phyloP scores from a whole-genome alignment of 176 grass and related monocot species.

The Raddia guianensis region DNA sequence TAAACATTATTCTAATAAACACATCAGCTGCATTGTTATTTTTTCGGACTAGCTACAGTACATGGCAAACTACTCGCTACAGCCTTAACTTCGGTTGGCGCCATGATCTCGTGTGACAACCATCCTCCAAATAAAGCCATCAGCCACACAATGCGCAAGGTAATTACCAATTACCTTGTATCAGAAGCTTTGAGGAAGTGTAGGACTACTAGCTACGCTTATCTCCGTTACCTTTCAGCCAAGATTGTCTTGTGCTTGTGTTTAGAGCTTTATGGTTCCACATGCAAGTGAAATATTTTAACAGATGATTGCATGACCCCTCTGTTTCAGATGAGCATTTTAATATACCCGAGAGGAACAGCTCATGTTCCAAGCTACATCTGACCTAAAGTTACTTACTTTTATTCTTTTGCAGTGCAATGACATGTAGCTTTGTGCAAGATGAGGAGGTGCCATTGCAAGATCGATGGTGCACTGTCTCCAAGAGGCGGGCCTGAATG shows the following conservation, averaged over 20 bases:
- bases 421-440: not conserved
- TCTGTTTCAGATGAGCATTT: not conserved
- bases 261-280: not conserved
- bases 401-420: constrained; percentile 17
- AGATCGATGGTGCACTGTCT: constrained; percentile 38
- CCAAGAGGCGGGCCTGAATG: constrained; percentile 26
- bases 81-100: too few relatives aligned
- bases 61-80: too few relatives aligned
- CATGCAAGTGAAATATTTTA: not conserved
- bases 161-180: too few relatives aligned
- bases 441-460: constrained; percentile 28
- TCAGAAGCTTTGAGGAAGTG: not conserved
- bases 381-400: constrained; percentile 29
- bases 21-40: too few relatives aligned
- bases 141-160: too few relatives aligned
- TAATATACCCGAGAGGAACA: constrained; percentile 13
- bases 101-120: too few relatives aligned
- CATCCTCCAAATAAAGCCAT: too few relatives aligned
- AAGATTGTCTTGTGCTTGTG: not conserved
- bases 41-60: too few relatives aligned
- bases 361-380: constrained; percentile 31
- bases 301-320: not conserved
- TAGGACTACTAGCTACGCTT: not conserved
- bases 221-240: not conserved
- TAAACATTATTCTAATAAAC: too few relatives aligned